Evolutionary conservation across 352 stramenopile genomes (phyloP), one percentile per base, ranked within the genome.

Genomic region (Phytophthora melonis): DNA sequence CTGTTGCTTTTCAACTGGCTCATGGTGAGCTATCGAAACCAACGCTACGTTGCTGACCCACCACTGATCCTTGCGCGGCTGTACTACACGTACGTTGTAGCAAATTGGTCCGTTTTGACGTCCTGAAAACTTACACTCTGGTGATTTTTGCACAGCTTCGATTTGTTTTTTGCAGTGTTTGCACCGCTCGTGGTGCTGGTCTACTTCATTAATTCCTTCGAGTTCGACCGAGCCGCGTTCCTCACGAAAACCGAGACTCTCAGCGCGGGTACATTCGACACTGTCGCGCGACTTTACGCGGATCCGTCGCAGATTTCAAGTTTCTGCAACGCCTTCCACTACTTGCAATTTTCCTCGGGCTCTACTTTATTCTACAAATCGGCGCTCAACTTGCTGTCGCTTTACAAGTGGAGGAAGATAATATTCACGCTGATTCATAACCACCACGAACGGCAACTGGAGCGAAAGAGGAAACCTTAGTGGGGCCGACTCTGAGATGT

Each of bases 111-210:
- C 9, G 30, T 5, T 34, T 30, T 9, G 30, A 3, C 30, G 0
- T 34, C 30, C 30, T 34, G 30, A 5, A 45, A 45, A 18, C 36
- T n/a, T 0, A 45, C 36, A 45, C 1, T 3, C 1, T 45, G 9
- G 30, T 30, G 1, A 3, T 30, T 30, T 45, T 45, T 45, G 36
- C 10, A 18, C 39, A 81, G 75, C 7, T 79, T 79, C 27, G 75
- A 86, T 39, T 63, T 86, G 39, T 83, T 86, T 60, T 85, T 86
- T 43, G 79, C 73, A 3, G 79, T 75, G 2, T 86, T 81, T 10
- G 66, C 79, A 16, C 64, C 72, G 13, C 30, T 81, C 16, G 50
- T 77, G 10, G 73, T 86, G 27, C 49, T 86, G 19, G 30, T 72
- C 1, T 86, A 81, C 50, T 69, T 72, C 3, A 58, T 73, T 18